Base-by-base conservation (phyloP, 768 basidiomycete genomes). In the Goffeauzyma gilvescens region DNA sequence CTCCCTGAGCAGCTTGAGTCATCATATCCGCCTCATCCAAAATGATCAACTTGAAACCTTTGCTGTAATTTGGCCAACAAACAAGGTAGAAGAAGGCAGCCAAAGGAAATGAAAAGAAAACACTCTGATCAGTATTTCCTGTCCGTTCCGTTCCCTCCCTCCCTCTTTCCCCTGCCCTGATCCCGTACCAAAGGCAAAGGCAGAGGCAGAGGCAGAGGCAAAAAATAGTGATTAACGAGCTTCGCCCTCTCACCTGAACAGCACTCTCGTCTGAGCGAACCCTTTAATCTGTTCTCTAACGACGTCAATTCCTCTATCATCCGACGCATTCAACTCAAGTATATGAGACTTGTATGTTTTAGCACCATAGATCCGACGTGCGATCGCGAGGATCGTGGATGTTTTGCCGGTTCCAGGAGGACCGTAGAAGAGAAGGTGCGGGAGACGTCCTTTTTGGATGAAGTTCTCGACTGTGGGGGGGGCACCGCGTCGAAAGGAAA, bases 1-100 rank as follows among this genome's bases (percentile, higher is more conserved):
- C 93, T 3, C 89, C 83, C 59, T 98, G 93, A 1, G 93, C 93
- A 43, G 83, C 80, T 50, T 86, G 79, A 0, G 93, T 98, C 93
- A 98, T 98, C 90, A 93, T 93, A 69, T 98, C 93, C n/a, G 93
- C 93, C 65, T 98, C 93, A 53, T 98, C 93, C 25, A 98, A 75
- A 48, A 98, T 78, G 64, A 98, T 90, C 60, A 98, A 78, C 58
- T 96, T 98, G 74, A 78, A 96, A 14, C 85, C 85, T 55, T 87
- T 87, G 10, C 85, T 75, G 58, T 77, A 80, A 22, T 15, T 32
- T 2, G 6, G 18, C 2, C 28, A 12, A 31, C 15, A 39, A 26
- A 22, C 18, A 2, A 6, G 18, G 21, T 32, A 43, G n/a, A n/a
- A n/a, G n/a, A n/a, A n/a, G n/a, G n/a, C n/a, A n/a, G n/a, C n/a